phyloP scores from a whole-genome alignment of 2,329 filamentous ascomycete genomes.

The Emergomyces orientalis region DNA sequence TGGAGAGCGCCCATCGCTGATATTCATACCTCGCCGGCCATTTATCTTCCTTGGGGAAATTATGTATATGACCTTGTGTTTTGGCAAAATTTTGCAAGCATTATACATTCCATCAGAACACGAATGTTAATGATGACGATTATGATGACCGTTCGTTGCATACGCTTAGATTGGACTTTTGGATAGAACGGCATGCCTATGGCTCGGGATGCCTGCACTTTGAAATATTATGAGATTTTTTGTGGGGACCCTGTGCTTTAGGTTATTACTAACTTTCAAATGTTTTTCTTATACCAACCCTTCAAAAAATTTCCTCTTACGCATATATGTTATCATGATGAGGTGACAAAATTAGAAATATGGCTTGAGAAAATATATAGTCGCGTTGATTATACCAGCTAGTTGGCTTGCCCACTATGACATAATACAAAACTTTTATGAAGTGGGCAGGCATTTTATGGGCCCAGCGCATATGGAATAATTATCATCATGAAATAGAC shows the following conservation, averaged over 20 bases:
- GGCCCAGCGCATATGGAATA: not conserved
- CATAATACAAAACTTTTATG: not conserved
- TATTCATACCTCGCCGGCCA: not conserved
- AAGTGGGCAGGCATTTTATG: not conserved
- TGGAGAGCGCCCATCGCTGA: slow-evolving; percentile 2
- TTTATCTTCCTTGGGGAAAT: not conserved
- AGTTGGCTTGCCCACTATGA: not conserved
- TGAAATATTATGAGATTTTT: not conserved
- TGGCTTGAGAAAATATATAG: not conserved
- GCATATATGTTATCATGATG: not conserved
- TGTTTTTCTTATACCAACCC: not conserved
- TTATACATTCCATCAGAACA: not conserved
- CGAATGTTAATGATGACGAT: not conserved
- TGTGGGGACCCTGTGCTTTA: not conserved
- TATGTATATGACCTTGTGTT: not conserved
- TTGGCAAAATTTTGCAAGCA: not conserved
- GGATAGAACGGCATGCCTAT: not conserved
- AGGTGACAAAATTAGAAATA: not conserved
- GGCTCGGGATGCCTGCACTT: not conserved
- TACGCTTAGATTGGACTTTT: not conserved
- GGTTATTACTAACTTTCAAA: not conserved
- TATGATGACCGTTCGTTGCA: not conserved
- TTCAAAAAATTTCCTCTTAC: not conserved
- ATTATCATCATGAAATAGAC: not conserved
- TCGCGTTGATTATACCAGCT: not conserved